phyloP scores from a whole-genome alignment of 2,329 filamentous ascomycete genomes.

The Arthrobotrys iridis region DNA sequence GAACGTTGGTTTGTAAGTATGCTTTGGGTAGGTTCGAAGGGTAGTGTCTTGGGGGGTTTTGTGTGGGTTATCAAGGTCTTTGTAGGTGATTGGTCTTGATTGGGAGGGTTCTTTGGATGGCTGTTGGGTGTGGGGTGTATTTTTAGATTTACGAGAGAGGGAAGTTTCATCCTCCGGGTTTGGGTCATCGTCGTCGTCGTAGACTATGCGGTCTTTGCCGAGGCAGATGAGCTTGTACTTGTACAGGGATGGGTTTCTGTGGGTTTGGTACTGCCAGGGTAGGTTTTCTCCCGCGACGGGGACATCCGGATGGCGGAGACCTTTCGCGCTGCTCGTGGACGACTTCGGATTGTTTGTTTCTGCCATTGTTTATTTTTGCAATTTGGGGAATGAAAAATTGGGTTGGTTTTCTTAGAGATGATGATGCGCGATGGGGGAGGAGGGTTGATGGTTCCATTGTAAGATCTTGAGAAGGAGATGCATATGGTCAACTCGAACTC shows the following conservation, averaged over 20 bases:
- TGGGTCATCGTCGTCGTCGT: neutral
- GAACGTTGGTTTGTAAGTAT: neutral
- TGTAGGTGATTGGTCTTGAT: neutral
- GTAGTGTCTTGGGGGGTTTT: neutral
- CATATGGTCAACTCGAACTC: too few relatives aligned
- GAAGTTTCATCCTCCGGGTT: neutral
- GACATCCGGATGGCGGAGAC: neutral
- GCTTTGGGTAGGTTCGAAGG: neutral
- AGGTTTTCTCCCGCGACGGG: neutral
- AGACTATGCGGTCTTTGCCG: neutral
- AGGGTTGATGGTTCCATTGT: too few relatives aligned
- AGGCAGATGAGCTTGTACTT: constrained; percentile 8
- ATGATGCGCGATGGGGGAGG: neutral
- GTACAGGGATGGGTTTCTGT: neutral
- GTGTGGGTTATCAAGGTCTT: neutral
- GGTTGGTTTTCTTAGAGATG: neutral
- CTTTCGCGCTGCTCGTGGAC: neutral
- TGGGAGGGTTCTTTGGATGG: neutral
- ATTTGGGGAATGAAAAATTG: neutral
- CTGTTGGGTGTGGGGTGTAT: neutral
- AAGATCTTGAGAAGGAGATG: too few relatives aligned
- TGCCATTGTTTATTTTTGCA: neutral
- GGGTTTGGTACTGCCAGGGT: neutral
- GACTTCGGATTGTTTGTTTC: neutral
- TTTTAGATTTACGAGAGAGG: neutral